Base-by-base conservation (phyloP, 495 filamentous ascomycete species). In the Xylaria scruposa region DNA sequence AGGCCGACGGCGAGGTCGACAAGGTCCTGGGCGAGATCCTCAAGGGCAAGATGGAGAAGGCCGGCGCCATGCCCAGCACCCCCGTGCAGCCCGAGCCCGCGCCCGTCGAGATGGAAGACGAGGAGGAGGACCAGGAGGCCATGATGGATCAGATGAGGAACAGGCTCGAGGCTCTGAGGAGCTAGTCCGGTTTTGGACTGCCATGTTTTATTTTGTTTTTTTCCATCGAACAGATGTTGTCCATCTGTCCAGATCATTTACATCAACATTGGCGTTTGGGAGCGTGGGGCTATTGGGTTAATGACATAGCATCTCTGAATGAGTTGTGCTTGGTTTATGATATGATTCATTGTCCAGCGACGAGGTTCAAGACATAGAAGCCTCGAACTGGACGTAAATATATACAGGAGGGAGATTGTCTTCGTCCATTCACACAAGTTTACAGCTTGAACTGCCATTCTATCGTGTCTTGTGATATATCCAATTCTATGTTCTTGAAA, bases 101-200 rank as follows among this genome's bases (percentile, higher is more conserved):
- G 74, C 85, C 86, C 29, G 82, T 87, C 54, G 85, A 88, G 76
- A 83, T 87, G 70, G 90, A 92, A 64, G 70, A 92, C 73, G 92
- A 94, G 46, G 91, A 97, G 80, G 93, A 95, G 77, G 92, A 95
- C 69, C 89, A 91, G 72, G 92, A 95, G 81, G 93, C 91, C 44
- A 93, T 94, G 78, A 87, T 99, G 81, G 92, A 92, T 74, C 91
- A 97, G 85, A 99, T 98, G 97, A 86, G 94, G 80, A 94, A 94
- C 63, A 85, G 95, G 46, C 79, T 99, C 76, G 94, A 97, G 83
- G 94, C 94, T 44, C 83, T 98, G 77, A 93, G 95, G 88, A 97
- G 95, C 83, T 98, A 75, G 74, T 24, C 17, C 10, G 13, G 64
- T n/a, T 17, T 31, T 60, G n/a, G 21, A 21, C 62, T 59, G 0